phyloP scores from a whole-genome alignment of 2,329 filamentous ascomycete species.

The Onygenales sp. region DNA sequence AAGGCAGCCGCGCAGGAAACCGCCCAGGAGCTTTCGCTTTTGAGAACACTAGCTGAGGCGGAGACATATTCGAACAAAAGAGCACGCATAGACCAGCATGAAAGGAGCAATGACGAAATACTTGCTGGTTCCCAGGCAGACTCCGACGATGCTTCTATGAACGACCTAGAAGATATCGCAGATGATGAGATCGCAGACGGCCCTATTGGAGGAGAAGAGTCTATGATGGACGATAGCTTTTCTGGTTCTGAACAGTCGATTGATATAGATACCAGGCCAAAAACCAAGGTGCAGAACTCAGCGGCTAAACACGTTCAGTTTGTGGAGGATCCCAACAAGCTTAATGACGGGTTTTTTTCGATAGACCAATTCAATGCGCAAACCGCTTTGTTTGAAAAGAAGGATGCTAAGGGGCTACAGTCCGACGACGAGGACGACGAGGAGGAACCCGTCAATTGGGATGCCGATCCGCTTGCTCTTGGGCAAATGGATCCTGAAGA shows the following conservation, averaged over 20 bases:
- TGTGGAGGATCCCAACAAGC: conserved; percentile 58
- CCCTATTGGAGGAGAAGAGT: neutral
- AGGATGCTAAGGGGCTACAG: conserved; percentile 67
- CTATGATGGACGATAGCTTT: neutral
- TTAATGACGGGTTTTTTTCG: conserved; percentile 97
- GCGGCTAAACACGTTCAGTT: conserved; percentile 44
- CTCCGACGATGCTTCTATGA: neutral
- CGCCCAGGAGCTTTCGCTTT: conserved; percentile 36
- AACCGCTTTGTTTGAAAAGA: conserved; percentile 78
- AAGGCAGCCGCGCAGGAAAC: conserved; percentile 51
- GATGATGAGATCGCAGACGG: neutral
- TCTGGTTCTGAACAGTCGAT: conserved; percentile 1
- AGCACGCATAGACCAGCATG: neutral
- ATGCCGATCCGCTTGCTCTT: conserved; percentile 59
- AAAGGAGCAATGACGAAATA: neutral
- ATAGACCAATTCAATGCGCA: conserved; percentile 96
- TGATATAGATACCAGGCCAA: conserved; percentile 15
- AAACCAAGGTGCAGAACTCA: conserved; percentile 11
- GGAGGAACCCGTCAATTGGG: conserved; percentile 75
- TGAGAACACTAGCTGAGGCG: conserved; percentile 14
- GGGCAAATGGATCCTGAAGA: conserved; percentile 17
- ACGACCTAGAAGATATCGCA: neutral
- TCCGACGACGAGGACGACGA: conserved; percentile 70
- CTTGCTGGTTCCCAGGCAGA: neutral
- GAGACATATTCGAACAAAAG: conserved; percentile 5